These are phyloP conservation scores for Wickerhamomyces kurtzmanii DNA, from an alignment of 805 yeast genomes.

Conservation along the genomic window DNA sequence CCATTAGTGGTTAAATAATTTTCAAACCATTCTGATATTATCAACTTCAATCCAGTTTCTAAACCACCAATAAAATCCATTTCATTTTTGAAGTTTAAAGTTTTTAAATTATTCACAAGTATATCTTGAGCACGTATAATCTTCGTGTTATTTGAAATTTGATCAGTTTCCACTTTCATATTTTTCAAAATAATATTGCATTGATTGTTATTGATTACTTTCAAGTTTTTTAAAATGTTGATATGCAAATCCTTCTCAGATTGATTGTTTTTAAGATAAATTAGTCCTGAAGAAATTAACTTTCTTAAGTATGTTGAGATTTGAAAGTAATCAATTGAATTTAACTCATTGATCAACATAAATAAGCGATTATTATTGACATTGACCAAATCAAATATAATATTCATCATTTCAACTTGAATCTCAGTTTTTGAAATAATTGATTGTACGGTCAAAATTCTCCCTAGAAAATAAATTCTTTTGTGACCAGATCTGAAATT, in stretches of 20 bases:
- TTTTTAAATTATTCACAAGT: too few species aligned
- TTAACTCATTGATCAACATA: conserved; percentile 30
- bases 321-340: conserved; percentile 33
- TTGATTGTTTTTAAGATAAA: conserved; percentile 47
- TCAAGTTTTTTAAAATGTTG: conserved; percentile 46
- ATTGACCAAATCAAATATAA: conserved; percentile 26
- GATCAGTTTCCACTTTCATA: too few species aligned
- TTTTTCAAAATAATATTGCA: conserved; percentile 45
- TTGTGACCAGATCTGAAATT: conserved; percentile 9
- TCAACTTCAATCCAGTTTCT: conserved; percentile 19
- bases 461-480: conserved; percentile 8
- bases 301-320: conserved; percentile 58
- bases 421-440: conserved; percentile 20
- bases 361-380: conserved; percentile 27
- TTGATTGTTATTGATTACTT: conserved; percentile 42
- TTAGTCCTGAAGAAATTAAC: conserved; percentile 78
- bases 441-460: conserved; percentile 12
- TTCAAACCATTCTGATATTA: conserved; percentile 23
- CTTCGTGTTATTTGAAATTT: too few species aligned
- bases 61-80: conserved; percentile 13
- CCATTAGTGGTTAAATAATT: too few species aligned
- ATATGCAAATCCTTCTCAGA: conserved; percentile 45
- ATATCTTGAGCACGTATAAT: too few species aligned
- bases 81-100: too few species aligned
- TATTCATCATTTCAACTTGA: conserved; percentile 23